A percentile compares a stretch with the other conserved stretches of the same genome.
Evolutionary conservation across 768 basidiomycete genomes (phyloP).

Genomic region (Dioszegia crocea): DNA sequence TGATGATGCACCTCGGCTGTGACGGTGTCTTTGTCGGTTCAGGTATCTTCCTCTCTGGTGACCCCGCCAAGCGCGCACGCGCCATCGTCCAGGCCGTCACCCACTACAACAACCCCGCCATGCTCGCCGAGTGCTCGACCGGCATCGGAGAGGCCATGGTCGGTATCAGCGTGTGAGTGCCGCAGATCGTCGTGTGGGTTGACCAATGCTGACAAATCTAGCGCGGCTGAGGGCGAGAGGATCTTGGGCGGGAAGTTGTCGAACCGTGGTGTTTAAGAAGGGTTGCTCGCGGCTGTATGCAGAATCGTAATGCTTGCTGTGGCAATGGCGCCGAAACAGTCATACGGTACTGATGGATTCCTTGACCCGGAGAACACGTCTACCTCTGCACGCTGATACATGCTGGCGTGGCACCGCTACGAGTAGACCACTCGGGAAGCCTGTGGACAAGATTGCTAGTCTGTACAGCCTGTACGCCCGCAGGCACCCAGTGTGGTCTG

Average conservation of each 20-base stretch:
- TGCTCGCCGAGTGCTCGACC: constrained; percentile 74
- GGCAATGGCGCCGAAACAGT: no score
- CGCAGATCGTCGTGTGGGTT: neutral
- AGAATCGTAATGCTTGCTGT: neutral
- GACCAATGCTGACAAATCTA: neutral
- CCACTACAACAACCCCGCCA: constrained; percentile 89
- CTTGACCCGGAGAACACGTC: no score
- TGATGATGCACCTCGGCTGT: constrained; percentile 98
- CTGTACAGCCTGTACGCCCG: no score
- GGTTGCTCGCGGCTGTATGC: neutral
- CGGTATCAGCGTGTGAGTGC: constrained; percentile 56
- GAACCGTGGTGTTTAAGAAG: constrained; percentile 35
- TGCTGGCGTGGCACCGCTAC: no score
- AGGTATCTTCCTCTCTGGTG: constrained; percentile 85
- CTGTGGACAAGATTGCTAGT: no score
- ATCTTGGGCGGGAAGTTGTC: constrained; percentile 43
- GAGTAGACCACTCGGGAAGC: no score
- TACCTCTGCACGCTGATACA: no score
- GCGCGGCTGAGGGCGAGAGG: constrained; percentile 1
- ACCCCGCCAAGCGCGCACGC: constrained; percentile 87
- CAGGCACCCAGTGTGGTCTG: no score
- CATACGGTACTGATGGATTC: no score
- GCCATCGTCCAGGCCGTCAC: constrained; percentile 98
- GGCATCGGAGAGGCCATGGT: constrained; percentile 90
- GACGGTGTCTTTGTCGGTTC: constrained; percentile 99